phyloP scores from a whole-genome alignment of 2,329 filamentous ascomycete genomes.

The Aspergillus nomiae region DNA sequence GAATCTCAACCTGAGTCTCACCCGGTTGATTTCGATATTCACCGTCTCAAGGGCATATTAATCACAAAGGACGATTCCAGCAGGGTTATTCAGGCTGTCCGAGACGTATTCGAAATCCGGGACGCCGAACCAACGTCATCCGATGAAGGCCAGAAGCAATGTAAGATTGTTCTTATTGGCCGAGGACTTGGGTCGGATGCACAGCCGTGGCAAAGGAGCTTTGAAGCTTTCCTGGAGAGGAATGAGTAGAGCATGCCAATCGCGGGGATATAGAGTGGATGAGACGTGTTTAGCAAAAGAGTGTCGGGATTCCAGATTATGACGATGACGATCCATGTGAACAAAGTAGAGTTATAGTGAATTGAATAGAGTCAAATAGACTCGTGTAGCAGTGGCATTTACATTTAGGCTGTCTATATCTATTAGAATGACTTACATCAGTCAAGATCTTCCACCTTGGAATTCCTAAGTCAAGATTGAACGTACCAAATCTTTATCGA shows the following conservation, averaged over 20 bases:
- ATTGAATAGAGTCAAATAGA: neutral
- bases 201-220: conserved; percentile 37
- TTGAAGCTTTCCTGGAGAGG: conserved; percentile 32
- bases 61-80: conserved; percentile 64
- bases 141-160: conserved; percentile 28
- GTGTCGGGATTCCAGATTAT: neutral
- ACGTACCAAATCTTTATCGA: conserved; percentile 17
- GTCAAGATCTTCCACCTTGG: neutral
- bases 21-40: conserved; percentile 68
- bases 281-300: neutral
- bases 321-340: neutral
- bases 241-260: conserved; percentile 9
- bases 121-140: conserved; percentile 51
- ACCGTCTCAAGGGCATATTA: conserved; percentile 82
- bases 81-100: conserved; percentile 85
- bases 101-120: conserved; percentile 90
- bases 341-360: neutral
- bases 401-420: neutral
- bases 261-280: neutral
- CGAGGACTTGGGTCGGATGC: conserved; percentile 40
- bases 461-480: conserved; percentile 9
- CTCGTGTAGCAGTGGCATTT: neutral
- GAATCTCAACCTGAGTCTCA: conserved; percentile 1
- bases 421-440: neutral
- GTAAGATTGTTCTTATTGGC: conserved; percentile 53